Percentiles rank a stretch among this genome's conserved stretches.
These are phyloP conservation scores for Inga laurina DNA, from an alignment of 306 rosid genomes.

Conservation along the genomic window DNA sequence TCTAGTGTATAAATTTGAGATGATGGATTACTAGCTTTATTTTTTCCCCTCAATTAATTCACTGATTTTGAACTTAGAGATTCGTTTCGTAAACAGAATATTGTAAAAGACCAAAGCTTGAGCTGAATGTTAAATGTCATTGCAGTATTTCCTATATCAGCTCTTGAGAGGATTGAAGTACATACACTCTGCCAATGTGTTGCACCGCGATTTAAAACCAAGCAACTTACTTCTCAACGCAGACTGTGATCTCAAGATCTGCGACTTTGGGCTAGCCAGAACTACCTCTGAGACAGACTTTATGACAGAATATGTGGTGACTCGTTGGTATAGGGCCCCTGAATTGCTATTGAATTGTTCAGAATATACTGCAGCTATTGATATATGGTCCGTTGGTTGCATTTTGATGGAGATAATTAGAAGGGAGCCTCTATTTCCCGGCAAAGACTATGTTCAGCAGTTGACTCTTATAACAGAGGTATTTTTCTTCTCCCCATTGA, in stretches of 20 bases:
- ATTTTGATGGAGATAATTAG: constrained; percentile 65
- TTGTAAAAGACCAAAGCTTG: not conserved
- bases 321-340: constrained; percentile 80
- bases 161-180: constrained; percentile 70
- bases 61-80: not conserved
- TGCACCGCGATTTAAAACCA: constrained; percentile 78
- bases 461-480: constrained; percentile 69
- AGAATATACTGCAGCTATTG: constrained; percentile 75
- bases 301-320: constrained; percentile 77
- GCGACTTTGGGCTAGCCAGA: constrained; percentile 86
- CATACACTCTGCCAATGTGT: constrained; percentile 69
- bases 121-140: constrained; percentile 20
- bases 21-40: not conserved
- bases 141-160: constrained; percentile 69
- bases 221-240: constrained; percentile 70
- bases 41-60: not conserved
- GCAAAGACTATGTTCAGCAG: constrained; percentile 76
- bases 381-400: constrained; percentile 79
- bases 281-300: constrained; percentile 77
- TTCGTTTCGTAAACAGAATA: not conserved
- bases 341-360: constrained; percentile 69
- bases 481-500: constrained; percentile 5
- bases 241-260: constrained; percentile 71
- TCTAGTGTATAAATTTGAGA: not conserved
- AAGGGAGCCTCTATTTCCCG: constrained; percentile 74